phyloP scores from a whole-genome alignment of 2,329 filamentous ascomycete species.

The Diaporthe citri region DNA sequence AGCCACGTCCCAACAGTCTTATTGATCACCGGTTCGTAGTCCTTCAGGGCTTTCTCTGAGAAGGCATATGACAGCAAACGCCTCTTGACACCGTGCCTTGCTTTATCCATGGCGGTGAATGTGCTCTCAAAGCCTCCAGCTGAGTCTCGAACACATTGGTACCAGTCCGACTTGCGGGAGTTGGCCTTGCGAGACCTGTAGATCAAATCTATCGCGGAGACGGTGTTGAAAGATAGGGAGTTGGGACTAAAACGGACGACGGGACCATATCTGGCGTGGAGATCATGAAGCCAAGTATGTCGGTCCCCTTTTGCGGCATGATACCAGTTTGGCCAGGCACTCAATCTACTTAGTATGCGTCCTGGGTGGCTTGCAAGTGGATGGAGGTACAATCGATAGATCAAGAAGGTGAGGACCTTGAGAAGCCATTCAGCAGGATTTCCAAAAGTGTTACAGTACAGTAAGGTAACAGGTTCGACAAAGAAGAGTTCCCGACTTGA shows the following conservation, averaged over 20 bases:
- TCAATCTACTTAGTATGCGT: background rate
- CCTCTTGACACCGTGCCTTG: conserved; percentile 2
- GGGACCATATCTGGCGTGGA: conserved; percentile 7
- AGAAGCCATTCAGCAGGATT: background rate
- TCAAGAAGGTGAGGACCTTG: background rate
- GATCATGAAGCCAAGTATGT: conserved; percentile 2
- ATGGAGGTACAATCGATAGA: background rate
- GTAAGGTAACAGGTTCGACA: background rate
- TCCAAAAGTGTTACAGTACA: background rate
- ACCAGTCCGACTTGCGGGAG: conserved; percentile 1
- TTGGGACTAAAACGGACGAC: conserved; percentile 11
- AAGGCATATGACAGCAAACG: conserved; percentile 3
- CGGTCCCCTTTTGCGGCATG: background rate
- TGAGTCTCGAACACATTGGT: conserved; percentile 9
- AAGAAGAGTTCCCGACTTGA: background rate
- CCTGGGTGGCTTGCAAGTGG: conserved; percentile 3
- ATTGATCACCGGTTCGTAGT: background rate
- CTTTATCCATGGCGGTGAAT: background rate
- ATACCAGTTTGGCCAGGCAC: conserved; percentile 4
- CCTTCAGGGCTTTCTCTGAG: conserved; percentile 1
- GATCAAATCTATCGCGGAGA: background rate
- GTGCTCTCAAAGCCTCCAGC: conserved; percentile 12
- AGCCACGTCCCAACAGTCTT: conserved; percentile 1
- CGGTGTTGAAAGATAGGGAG: background rate
- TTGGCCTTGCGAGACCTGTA: conserved; percentile 1